phyloP scores from a whole-genome alignment of 768 basidiomycete species.

The Rhizopogon roseolus region DNA sequence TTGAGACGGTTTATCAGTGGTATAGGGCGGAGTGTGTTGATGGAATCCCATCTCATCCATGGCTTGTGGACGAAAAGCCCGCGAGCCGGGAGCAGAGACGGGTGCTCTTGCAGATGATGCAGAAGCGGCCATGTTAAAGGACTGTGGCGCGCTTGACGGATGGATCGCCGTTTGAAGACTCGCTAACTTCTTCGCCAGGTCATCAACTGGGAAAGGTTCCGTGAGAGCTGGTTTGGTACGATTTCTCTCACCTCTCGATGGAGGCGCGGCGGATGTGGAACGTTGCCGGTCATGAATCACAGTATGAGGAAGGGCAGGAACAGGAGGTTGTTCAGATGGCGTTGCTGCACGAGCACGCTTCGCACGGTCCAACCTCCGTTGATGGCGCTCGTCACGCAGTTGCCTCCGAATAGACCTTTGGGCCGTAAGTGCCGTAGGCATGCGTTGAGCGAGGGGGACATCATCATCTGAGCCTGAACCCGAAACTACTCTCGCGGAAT shows the following conservation, averaged over 20 bases:
- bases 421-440: conserved; percentile 78
- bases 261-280: conserved; percentile 23
- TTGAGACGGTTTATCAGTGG: conserved; percentile 15
- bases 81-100: conserved; percentile 11
- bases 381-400: conserved; percentile 63
- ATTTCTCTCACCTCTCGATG: conserved; percentile 34
- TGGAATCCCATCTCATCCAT: conserved; percentile 8
- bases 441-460: conserved; percentile 75
- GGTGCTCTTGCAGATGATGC: conserved; percentile 9
- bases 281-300: conserved; percentile 21
- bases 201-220: conserved; percentile 47
- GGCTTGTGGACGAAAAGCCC: conserved; percentile 16
- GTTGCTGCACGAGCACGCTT: conserved; percentile 18
- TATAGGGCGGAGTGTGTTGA: conserved; percentile 17
- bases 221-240: conserved; percentile 36
- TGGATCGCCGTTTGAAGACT: conserved; percentile 36
- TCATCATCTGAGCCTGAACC: conserved; percentile 59
- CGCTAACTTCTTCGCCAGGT: conserved; percentile 54
- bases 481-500: conserved; percentile 12
- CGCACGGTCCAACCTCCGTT: conserved; percentile 46
- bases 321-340: conserved; percentile 12
- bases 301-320: conserved; percentile 20
- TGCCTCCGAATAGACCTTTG: conserved; percentile 76
- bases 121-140: conserved; percentile 8
- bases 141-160: conserved; percentile 7